Conservation (phyloP, 805 yeast species). For the Groenewaldozyma salmanticensis region DNA sequence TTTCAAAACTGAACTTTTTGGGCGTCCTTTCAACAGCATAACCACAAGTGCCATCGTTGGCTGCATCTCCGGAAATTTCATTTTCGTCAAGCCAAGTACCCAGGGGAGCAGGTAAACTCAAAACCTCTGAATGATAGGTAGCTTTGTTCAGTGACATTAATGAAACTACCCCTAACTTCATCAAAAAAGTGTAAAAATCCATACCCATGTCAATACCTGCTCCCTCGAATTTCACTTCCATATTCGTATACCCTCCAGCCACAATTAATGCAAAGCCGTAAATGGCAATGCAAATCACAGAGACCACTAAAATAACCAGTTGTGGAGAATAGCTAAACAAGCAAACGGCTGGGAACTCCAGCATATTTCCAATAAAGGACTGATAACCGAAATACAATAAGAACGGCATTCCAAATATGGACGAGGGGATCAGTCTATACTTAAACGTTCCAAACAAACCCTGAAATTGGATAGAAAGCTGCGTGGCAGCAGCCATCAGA, state of each 20-base stretch:
- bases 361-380: constrained; percentile 32
- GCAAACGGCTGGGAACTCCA: constrained; percentile 45
- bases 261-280: constrained; percentile 50
- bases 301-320: constrained; percentile 41
- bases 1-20: background rate
- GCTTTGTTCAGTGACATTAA: constrained; percentile 59
- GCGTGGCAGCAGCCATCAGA: constrained; percentile 48
- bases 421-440: constrained; percentile 54
- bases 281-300: constrained; percentile 41
- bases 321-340: constrained; percentile 60
- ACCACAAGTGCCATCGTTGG: background rate
- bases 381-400: constrained; percentile 38
- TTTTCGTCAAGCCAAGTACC: constrained; percentile 42
- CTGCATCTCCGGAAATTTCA: constrained; percentile 5
- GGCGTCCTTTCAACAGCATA: background rate
- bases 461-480: constrained; percentile 52
- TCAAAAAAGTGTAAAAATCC: constrained; percentile 56
- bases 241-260: constrained; percentile 37
- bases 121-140: constrained; percentile 52
- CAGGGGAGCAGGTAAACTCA: constrained; percentile 37
- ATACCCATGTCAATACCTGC: constrained; percentile 36
- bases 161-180: constrained; percentile 52
- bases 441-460: constrained; percentile 44
- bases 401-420: constrained; percentile 46
- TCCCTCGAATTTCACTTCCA: constrained; percentile 29